These are phyloP conservation scores for Colletotrichum tamarilloi DNA, from an alignment of 2,329 filamentous ascomycete genomes.

Conservation along the genomic window DNA sequence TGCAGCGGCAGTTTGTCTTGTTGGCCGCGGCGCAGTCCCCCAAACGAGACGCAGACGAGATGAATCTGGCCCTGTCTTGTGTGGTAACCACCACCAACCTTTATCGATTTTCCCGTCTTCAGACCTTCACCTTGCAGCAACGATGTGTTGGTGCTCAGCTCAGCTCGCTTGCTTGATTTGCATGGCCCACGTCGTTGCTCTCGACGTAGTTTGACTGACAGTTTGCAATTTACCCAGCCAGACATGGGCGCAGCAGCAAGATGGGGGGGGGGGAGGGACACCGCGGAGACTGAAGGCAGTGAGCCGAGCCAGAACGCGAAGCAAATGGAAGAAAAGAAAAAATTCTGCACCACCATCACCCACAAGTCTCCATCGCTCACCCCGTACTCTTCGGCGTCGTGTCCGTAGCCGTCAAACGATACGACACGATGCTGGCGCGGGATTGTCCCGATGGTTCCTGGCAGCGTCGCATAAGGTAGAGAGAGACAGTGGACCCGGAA, in stretches of 20 bases:
- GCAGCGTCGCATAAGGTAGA: neutral
- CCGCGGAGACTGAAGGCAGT: neutral
- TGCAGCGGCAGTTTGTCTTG: neutral
- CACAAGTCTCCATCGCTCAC: neutral
- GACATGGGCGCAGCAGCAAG: neutral
- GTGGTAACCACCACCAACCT: neutral
- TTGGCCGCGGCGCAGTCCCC: neutral
- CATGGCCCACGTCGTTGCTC: neutral
- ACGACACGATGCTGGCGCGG: neutral
- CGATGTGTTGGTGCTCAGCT: neutral
- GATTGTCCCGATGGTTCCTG: slow-evolving; percentile 12
- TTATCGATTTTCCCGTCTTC: neutral
- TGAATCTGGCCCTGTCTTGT: neutral
- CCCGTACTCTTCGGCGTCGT: neutral
- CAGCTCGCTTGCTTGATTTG: neutral
- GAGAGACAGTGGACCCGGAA: neutral
- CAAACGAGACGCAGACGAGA: neutral
- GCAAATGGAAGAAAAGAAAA: neutral
- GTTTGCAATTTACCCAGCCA: neutral
- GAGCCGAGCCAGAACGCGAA: neutral
- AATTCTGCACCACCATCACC: neutral
- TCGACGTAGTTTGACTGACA: neutral
- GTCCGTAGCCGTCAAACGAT: neutral
- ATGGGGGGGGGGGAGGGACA: too few species aligned
- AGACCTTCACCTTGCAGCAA: neutral